phyloP scores from a whole-genome alignment of 2,329 filamentous ascomycete species.

The Pezicula rhizophila region DNA sequence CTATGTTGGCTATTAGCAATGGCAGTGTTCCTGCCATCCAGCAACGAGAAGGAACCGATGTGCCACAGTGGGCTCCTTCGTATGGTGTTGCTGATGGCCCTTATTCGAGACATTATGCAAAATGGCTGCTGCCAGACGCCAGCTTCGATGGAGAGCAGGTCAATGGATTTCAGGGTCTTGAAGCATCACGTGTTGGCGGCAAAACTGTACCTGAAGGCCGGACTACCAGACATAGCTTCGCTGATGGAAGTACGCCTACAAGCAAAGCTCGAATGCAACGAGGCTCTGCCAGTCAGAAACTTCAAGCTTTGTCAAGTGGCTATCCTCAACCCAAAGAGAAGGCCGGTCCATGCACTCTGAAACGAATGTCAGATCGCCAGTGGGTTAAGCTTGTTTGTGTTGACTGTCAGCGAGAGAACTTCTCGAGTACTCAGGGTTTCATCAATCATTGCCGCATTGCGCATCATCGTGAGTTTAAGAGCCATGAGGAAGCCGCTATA shows the following conservation, averaged over 20 bases:
- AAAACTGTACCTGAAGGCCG: slow-evolving; percentile 60
- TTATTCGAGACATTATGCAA: slow-evolving; percentile 89
- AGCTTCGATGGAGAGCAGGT: slow-evolving; percentile 68
- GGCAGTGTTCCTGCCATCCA: slow-evolving; percentile 66
- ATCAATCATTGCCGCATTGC: slow-evolving; percentile 98
- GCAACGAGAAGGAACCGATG: slow-evolving; percentile 49
- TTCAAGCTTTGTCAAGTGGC: slow-evolving; percentile 64
- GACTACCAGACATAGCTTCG: slow-evolving; percentile 69
- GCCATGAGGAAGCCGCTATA: slow-evolving; percentile 87
- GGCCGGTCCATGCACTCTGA: slow-evolving; percentile 75
- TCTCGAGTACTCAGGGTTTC: slow-evolving; percentile 96
- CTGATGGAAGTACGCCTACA: slow-evolving; percentile 40
- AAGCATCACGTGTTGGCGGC: slow-evolving; percentile 20
- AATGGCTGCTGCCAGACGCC: slow-evolving; percentile 88
- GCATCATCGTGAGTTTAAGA: slow-evolving; percentile 89
- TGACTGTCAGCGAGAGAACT: slow-evolving; percentile 84
- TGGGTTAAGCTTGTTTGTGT: slow-evolving; percentile 86
- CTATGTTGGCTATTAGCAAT: slow-evolving; percentile 64
- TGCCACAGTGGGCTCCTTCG: slow-evolving; percentile 74
- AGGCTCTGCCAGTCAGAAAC: slow-evolving; percentile 53
- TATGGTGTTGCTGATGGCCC: slow-evolving; percentile 90
- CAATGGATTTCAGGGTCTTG: slow-evolving; percentile 26
- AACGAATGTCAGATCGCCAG: slow-evolving; percentile 70
- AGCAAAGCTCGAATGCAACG: slow-evolving; percentile 51
- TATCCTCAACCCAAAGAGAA: slow-evolving; percentile 74